These are phyloP conservation scores for Bauhinia variegata DNA, from an alignment of 306 rosid species.

Conservation along the genomic window DNA sequence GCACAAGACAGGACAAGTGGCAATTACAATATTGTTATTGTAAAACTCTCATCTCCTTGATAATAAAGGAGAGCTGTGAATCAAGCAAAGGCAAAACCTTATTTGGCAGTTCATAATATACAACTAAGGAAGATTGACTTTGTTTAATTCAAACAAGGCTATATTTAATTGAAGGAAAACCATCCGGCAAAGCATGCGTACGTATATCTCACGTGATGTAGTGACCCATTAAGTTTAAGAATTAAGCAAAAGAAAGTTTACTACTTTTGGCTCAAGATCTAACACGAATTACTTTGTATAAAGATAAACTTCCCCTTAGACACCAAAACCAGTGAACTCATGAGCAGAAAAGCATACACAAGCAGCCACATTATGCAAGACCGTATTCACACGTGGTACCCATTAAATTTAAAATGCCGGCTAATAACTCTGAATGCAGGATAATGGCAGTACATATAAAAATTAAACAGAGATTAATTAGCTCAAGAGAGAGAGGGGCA, in stretches of 20 bases:
- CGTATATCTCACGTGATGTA: too few relatives aligned
- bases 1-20: neutral
- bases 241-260: too few relatives aligned
- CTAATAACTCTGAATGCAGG: conserved; percentile 5
- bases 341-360: conserved; percentile 2
- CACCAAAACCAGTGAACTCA: conserved; percentile 16
- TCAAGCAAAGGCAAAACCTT: conserved; percentile 18
- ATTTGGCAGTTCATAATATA: too few relatives aligned
- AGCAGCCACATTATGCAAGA: conserved; percentile 9
- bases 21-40: too few relatives aligned
- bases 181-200: too few relatives aligned
- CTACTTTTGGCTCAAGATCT: conserved; percentile 1
- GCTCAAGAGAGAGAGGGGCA: conserved; percentile 15
- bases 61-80: neutral
- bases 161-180: too few relatives aligned
- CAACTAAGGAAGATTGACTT: too few relatives aligned
- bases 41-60: neutral
- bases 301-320: neutral
- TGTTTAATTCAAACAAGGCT: too few relatives aligned
- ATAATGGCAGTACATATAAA: conserved; percentile 2
- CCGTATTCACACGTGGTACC: conserved; percentile 2
- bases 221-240: too few relatives aligned
- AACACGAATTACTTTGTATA: neutral
- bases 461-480: neutral
- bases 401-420: conserved; percentile 22